These are phyloP conservation scores for Sarocladiaceae sp. DNA, from an alignment of 2,329 filamentous ascomycete genomes.

Conservation along the genomic window DNA sequence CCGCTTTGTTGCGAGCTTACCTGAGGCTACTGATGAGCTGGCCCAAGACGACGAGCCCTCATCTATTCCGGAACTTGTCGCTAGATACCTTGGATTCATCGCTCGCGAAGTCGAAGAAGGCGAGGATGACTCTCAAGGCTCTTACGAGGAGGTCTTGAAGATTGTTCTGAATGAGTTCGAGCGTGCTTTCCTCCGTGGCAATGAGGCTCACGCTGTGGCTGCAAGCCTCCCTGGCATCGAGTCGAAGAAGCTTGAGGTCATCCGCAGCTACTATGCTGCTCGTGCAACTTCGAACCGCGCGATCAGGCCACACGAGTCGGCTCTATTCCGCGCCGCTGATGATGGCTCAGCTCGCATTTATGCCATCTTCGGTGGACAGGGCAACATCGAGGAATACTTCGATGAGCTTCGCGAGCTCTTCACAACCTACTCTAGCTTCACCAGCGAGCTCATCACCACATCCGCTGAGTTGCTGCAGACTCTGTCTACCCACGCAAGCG, in stretches of 20 bases:
- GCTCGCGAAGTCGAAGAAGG: slow-evolving; percentile 87
- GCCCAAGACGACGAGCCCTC: slow-evolving; percentile 99
- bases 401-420: slow-evolving; percentile 92
- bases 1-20: slow-evolving; percentile 78
- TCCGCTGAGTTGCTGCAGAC: slow-evolving; percentile 85
- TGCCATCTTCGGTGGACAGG: slow-evolving; percentile 93
- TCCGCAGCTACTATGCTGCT: slow-evolving; percentile 87
- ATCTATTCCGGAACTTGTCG: slow-evolving; percentile 86
- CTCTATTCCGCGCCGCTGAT: slow-evolving; percentile 80
- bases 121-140: slow-evolving; percentile 83
- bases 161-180: slow-evolving; percentile 94
- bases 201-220: slow-evolving; percentile 90
- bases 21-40: slow-evolving; percentile 90
- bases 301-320: slow-evolving; percentile 91
- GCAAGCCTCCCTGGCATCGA: slow-evolving; percentile 84
- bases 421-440: slow-evolving; percentile 84
- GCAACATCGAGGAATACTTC: slow-evolving; percentile 99
- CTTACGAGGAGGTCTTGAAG: slow-evolving; percentile 89
- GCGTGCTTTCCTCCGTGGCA: slow-evolving; percentile 87
- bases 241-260: slow-evolving; percentile 85
- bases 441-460: slow-evolving; percentile 76
- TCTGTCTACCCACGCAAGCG: slow-evolving; percentile 76
- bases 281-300: slow-evolving; percentile 78
- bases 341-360: slow-evolving; percentile 84
- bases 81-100: slow-evolving; percentile 87